phyloP scores from a whole-genome alignment of 345 rosid genomes.

The Mallotus nudiflorus region DNA sequence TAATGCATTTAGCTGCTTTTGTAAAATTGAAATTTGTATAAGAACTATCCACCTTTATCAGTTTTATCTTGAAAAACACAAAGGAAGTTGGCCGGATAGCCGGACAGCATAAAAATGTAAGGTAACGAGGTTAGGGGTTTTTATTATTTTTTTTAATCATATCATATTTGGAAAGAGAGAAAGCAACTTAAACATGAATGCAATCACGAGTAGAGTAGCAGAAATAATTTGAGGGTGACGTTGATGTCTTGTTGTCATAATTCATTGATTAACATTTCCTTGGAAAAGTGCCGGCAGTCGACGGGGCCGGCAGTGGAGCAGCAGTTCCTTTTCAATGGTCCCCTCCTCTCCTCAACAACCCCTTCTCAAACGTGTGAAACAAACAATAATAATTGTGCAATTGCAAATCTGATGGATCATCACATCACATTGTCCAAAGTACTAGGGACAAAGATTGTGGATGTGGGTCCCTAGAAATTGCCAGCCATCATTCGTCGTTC shows the following conservation, averaged over 20 bases:
- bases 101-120: too few species aligned
- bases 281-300: neutral
- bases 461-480: neutral
- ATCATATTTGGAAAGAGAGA: neutral
- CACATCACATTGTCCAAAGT: neutral
- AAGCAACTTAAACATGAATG: neutral
- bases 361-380: neutral
- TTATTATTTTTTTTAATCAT: too few species aligned
- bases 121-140: too few species aligned
- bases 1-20: too few species aligned
- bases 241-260: too few species aligned
- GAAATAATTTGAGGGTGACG: too few species aligned
- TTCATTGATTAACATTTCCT: neutral
- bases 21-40: too few species aligned
- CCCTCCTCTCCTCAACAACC: too few species aligned
- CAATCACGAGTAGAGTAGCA: neutral
- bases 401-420: neutral
- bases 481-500: too few species aligned
- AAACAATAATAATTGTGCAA: neutral
- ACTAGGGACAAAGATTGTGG: conserved; percentile 7
- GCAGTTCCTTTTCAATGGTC: neutral
- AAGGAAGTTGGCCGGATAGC: too few species aligned
- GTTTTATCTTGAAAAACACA: too few species aligned
- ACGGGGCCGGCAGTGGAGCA: conserved; percentile 11
- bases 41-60: too few species aligned